Evolutionary conservation across 176 grass and related monocot species (phyloP).

Genomic region (Carex pumila): DNA sequence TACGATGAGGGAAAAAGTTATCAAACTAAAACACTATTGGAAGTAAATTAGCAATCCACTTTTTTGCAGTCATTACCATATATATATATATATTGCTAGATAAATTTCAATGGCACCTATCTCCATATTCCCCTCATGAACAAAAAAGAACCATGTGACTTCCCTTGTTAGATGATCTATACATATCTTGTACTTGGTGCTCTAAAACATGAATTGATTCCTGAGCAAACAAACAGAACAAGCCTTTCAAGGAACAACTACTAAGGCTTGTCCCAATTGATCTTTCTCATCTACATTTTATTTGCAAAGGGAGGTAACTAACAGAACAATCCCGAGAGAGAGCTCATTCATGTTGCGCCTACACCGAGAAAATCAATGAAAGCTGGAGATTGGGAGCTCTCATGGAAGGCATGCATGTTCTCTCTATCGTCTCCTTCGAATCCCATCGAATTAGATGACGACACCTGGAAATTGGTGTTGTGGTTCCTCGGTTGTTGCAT

Average conservation of each 20-base stretch:
- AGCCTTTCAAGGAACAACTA: background rate
- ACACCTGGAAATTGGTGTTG: background rate
- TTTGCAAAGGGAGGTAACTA: background rate
- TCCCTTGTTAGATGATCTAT: slow-evolving; percentile 22
- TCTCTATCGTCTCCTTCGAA: slow-evolving; percentile 19
- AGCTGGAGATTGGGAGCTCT: slow-evolving; percentile 30
- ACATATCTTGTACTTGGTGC: slow-evolving; percentile 12
- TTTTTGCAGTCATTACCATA: background rate
- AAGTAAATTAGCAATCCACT: background rate
- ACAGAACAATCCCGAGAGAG: background rate
- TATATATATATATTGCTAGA: slow-evolving; percentile 11
- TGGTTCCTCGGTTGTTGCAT: slow-evolving; percentile 6
- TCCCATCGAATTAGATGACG: slow-evolving; percentile 12
- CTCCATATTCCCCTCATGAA: background rate
- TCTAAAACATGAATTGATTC: slow-evolving; percentile 1
- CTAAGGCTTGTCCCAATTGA: background rate
- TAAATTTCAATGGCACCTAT: background rate
- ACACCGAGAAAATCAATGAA: slow-evolving; percentile 98
- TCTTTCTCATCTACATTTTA: slow-evolving; percentile 6
- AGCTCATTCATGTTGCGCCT: slow-evolving; percentile 57
- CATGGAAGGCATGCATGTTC: slow-evolving; percentile 16
- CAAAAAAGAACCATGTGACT: slow-evolving; percentile 17
- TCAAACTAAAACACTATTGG: background rate
- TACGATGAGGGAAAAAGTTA: background rate
- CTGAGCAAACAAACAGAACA: slow-evolving; percentile 11